Base-by-base conservation (phyloP, 83 land plant genomes). In the Diphasiastrum complanatum region DNA sequence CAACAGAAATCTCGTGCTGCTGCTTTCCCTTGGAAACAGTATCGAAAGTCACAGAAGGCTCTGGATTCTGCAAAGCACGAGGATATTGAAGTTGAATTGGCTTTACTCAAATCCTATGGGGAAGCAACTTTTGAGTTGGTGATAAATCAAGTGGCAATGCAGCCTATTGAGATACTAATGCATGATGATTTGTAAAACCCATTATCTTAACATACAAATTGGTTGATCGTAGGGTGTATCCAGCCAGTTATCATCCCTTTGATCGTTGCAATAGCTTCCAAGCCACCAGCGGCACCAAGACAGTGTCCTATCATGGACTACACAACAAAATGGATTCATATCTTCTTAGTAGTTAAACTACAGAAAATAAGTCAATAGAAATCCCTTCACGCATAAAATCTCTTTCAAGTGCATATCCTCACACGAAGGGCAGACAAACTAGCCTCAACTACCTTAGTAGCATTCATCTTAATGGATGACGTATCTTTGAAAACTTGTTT, bases 381-480 rank as follows among this genome's bases (percentile, higher is more conserved):
- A n/a, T n/a, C n/a, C n/a, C n/a, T n/a, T n/a, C n/a, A n/a, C n/a
- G n/a, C n/a, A n/a, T n/a, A n/a, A n/a, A n/a, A n/a, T n/a, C n/a
- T n/a, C n/a, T n/a, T n/a, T n/a, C n/a, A n/a, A n/a, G n/a, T n/a
- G n/a, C n/a, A n/a, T n/a, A n/a, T n/a, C n/a, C n/a, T n/a, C n/a
- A n/a, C n/a, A n/a, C n/a, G n/a, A n/a, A n/a, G n/a, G n/a, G n/a
- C n/a, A n/a, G n/a, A n/a, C n/a, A n/a, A n/a, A n/a, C n/a, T n/a
- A n/a, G n/a, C n/a, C n/a, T n/a, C n/a, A n/a, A n/a, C n/a, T 40
- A 83, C 95, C 91, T 89, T 89, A 27, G 95, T 89, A 35, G 79
- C 80, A 64, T 89, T 89, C 28, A 89, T 89, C 65, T 79, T 89
- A 47, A 89, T 85, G 61, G 64, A 85, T 48, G 79, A 70, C 5